Evolutionary conservation across 768 basidiomycete species (phyloP).

Genomic region (Tephrocybe sp.): DNA sequence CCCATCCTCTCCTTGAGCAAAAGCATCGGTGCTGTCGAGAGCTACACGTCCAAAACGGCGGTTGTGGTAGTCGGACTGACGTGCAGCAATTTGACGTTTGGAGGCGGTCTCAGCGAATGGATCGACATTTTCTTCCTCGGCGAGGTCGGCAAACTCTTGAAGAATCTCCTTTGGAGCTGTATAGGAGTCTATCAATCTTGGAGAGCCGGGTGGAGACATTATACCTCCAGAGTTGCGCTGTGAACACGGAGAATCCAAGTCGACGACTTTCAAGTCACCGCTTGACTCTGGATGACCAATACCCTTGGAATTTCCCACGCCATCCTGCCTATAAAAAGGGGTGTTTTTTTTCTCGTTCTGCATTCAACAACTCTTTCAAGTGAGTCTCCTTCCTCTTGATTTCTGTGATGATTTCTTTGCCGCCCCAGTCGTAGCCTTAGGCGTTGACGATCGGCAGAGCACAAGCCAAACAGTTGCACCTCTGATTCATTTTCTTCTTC

Average conservation of each 20-base stretch:
- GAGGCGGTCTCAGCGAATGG: conserved; percentile 92
- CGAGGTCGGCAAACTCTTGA: conserved; percentile 90
- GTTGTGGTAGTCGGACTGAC: conserved; percentile 94
- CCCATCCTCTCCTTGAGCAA: conserved; percentile 64
- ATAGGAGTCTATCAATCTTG: conserved; percentile 84
- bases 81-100: conserved; percentile 88
- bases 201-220: conserved; percentile 59
- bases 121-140: conserved; percentile 90
- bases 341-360: conserved; percentile 19
- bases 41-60: conserved; percentile 85
- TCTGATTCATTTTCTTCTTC: conserved; percentile 38
- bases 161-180: conserved; percentile 93
- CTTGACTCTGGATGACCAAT: conserved; percentile 26
- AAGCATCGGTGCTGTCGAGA: conserved; percentile 78
- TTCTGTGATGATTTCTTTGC: conserved; percentile 62
- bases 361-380: conserved; percentile 14
- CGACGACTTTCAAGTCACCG: conserved; percentile 1
- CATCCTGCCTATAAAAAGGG: conserved; percentile 5
- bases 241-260: conserved; percentile 6
- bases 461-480: conserved; percentile 69
- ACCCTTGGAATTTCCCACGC: conserved; percentile 30
- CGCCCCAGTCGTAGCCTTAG: conserved; percentile 71
- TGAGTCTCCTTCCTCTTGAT: conserved; percentile 23
- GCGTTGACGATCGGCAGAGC: conserved; percentile 68
- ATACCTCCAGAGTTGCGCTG: conserved; percentile 29